Evolutionary conservation across 352 stramenopile species (phyloP).

Genomic region (Phytophthora megakarya): DNA sequence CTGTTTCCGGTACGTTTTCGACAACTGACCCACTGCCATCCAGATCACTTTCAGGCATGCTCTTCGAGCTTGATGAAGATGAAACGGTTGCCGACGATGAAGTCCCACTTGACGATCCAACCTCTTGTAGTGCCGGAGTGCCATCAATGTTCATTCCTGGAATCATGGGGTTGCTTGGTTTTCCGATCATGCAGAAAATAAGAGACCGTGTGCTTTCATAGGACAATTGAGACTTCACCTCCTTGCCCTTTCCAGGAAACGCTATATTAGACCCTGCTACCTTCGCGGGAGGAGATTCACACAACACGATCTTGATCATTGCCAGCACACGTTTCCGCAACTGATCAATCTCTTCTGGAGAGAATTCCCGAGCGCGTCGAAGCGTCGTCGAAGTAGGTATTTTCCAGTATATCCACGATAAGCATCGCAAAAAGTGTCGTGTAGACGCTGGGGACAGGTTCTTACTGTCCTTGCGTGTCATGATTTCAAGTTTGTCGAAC

Average conservation of each 20-base stretch:
- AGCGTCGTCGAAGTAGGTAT: constrained; percentile 50
- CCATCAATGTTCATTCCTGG: constrained; percentile 67
- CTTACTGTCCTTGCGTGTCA: constrained; percentile 73
- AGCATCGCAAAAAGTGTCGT: constrained; percentile 77
- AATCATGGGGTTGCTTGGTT: constrained; percentile 75
- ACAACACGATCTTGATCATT: constrained; percentile 84
- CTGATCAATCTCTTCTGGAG: constrained; percentile 58
- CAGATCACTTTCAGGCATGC: constrained; percentile 64
- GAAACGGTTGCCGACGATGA: constrained; percentile 50
- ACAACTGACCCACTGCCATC: constrained; percentile 66
- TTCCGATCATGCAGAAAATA: constrained; percentile 89
- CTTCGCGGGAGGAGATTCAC: constrained; percentile 66
- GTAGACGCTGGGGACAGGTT: constrained; percentile 75
- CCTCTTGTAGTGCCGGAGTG: constrained; percentile 56
- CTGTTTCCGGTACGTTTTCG: constrained; percentile 74
- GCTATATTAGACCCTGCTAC: constrained; percentile 56
- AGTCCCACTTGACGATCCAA: constrained; percentile 36
- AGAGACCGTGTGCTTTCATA: constrained; percentile 83
- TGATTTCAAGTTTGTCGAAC: constrained; percentile 84
- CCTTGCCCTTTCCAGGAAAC: constrained; percentile 57
- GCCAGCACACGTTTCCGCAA: constrained; percentile 69
- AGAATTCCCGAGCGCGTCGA: constrained; percentile 53
- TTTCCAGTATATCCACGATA: constrained; percentile 87
- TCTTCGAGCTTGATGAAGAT: constrained; percentile 49
- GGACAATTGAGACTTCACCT: constrained; percentile 76